phyloP scores from a whole-genome alignment of 805 yeast genomes.

The Ogataea trehalophila region DNA sequence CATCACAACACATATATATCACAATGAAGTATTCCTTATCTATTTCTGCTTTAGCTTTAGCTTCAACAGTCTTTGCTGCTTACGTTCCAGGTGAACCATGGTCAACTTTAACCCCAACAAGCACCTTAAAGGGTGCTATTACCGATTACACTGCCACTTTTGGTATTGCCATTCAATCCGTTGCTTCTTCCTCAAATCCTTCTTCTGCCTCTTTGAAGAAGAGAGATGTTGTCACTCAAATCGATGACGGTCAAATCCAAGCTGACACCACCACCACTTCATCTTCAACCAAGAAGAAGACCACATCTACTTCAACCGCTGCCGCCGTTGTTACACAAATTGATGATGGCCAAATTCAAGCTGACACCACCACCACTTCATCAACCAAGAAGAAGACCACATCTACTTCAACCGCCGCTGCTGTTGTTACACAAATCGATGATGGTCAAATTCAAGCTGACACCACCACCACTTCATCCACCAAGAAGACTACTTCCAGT shows the following conservation, averaged over 20 bases:
- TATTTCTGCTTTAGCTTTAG: constrained; percentile 35
- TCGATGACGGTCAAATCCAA: constrained; percentile 48
- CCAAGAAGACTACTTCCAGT: constrained; percentile 26
- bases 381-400: constrained; percentile 24
- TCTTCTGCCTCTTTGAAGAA: constrained; percentile 25
- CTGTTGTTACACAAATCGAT: constrained; percentile 41
- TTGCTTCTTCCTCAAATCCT: constrained; percentile 33
- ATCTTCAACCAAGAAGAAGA: constrained; percentile 16
- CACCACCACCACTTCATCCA: constrained; percentile 22
- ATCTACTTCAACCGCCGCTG: constrained; percentile 33
- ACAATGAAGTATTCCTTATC: constrained; percentile 39
- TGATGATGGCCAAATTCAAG: constrained; percentile 56
- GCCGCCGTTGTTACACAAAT: constrained; percentile 40
- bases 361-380: constrained; percentile 28
- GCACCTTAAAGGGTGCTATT: constrained; percentile 40
- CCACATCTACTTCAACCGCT: constrained; percentile 17
- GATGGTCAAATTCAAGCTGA: constrained; percentile 48
- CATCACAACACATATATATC: background rate
- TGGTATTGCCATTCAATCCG: constrained; percentile 65
- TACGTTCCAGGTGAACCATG: constrained; percentile 55
- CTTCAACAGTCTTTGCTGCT: constrained; percentile 46
- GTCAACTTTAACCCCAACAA: constrained; percentile 62
- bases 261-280: constrained; percentile 35
- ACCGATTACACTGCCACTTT: constrained; percentile 55
- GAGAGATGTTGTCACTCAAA: constrained; percentile 39